Percentiles rank a stretch among this genome's conserved stretches.
Conservation (phyloP, 2,329 filamentous ascomycete species). For the Scorias spongiosa region DNA sequence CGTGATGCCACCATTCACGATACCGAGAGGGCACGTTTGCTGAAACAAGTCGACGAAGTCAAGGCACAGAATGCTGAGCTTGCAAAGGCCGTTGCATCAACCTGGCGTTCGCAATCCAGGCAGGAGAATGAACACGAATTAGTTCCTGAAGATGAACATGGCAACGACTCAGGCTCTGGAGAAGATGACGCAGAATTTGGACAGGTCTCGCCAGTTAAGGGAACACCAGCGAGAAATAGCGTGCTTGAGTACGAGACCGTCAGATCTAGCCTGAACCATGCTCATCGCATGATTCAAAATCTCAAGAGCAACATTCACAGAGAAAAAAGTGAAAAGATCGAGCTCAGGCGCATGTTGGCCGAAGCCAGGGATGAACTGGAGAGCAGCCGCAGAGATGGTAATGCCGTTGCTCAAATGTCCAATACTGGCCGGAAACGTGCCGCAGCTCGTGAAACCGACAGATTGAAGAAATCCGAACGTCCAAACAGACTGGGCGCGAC, state of each 20-base stretch:
- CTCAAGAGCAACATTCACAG: slow-evolving; percentile 89
- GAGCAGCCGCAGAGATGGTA: slow-evolving; percentile 37
- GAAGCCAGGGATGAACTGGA: slow-evolving; percentile 88
- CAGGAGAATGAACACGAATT: slow-evolving; percentile 22
- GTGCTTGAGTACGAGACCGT: slow-evolving; percentile 91
- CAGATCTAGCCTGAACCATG: slow-evolving; percentile 84
- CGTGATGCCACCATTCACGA: slow-evolving; percentile 67
- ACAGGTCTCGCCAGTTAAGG: slow-evolving; percentile 65
- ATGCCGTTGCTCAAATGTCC: slow-evolving; percentile 24
- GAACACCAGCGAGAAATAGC: slow-evolving; percentile 66
- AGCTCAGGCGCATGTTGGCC: slow-evolving; percentile 86
- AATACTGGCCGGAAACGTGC: slow-evolving; percentile 41
- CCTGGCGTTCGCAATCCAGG: slow-evolving; percentile 29
- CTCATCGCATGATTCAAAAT: slow-evolving; percentile 91
- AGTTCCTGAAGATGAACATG: slow-evolving; percentile 49
- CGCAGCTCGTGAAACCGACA: slow-evolving; percentile 40
- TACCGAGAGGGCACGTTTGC: slow-evolving; percentile 59
- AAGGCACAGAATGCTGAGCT: slow-evolving; percentile 82
- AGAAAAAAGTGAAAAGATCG: slow-evolving; percentile 96
- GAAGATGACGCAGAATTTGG: slow-evolving; percentile 34
- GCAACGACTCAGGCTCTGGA: slow-evolving; percentile 13
- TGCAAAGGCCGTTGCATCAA: slow-evolving; percentile 64
- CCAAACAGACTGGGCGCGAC: slow-evolving; percentile 61
- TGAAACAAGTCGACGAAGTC: slow-evolving; percentile 77
- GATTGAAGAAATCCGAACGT: slow-evolving; percentile 64